Evolutionary conservation across 2,329 filamentous ascomycete genomes (phyloP).

Genomic region (Alternaria solani): DNA sequence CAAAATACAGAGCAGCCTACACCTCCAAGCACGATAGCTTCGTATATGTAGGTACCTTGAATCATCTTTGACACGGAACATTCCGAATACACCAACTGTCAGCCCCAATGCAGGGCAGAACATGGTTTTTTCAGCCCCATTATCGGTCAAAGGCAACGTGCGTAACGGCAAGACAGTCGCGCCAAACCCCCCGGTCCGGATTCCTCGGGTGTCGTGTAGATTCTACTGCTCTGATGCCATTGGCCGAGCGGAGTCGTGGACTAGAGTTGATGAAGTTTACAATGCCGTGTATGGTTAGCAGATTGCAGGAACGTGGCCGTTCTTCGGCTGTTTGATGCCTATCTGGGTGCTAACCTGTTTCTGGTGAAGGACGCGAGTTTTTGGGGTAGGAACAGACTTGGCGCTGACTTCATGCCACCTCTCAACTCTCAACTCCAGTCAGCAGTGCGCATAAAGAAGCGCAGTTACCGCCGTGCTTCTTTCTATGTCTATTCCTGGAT

Average conservation of each 20-base stretch:
- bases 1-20: not conserved
- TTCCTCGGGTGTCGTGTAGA: not conserved
- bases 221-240: not conserved
- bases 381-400: not conserved
- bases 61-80: constrained; percentile 1
- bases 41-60: constrained; percentile 19
- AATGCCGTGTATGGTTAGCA: constrained; percentile 18
- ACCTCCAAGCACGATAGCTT: not conserved
- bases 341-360: not conserved
- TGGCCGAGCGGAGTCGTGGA: constrained; percentile 8
- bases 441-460: not conserved
- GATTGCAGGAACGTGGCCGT: constrained; percentile 16
- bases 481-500: not conserved
- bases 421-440: not conserved
- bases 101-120: constrained; percentile 7
- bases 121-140: constrained; percentile 10
- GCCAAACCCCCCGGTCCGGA: constrained; percentile 8
- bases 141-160: constrained; percentile 6
- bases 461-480: not conserved
- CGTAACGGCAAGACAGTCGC: constrained; percentile 4
- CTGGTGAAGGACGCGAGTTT: not conserved
- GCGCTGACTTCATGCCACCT: not conserved
- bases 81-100: constrained; percentile 13
- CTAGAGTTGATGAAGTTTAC: constrained; percentile 22
- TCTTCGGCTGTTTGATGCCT: constrained; percentile 9